Evolutionary conservation across 139 green algal genomes (phyloP), one percentile per base, ranked within the genome.

Genomic region (Haematococcus sp.): DNA sequence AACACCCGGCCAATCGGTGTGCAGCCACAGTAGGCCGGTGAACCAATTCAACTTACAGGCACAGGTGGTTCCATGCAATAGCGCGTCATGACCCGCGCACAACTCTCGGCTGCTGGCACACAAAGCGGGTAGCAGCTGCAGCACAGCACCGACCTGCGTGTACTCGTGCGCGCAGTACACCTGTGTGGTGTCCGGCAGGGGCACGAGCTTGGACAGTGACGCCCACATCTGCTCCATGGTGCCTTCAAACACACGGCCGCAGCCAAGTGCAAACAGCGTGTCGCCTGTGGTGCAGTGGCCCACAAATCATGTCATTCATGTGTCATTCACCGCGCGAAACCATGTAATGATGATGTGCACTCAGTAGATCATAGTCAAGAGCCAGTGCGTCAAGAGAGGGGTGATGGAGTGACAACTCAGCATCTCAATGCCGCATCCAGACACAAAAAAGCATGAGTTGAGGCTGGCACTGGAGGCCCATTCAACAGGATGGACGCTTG

Each of bases 191-290:
- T 70, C 79, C 4, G 92, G 89, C 63, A 98, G 85, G 16, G 66
- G 46, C 35, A 84, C 44, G 54, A 96, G 68, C 84, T 96, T 97
- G n/a, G 73, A 87, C 33, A 97, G 81, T 2, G 83, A 92, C 23
- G 43, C 35, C 88, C 87, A 95, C 92, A 97, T 97, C 76, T 82
- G 68, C 43, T 86, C 28, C 1, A 88, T 81, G 27, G 63, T 89
- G 59, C 93, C 93, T 75, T 98, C 93, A 88, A 98, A 98, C 65
- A 97, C 79, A 4, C 93, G 83, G 0, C 93, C 93, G 75, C 93
- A 97, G 27, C 93, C 93, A 63, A 98, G 79, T 0, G 86, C 79
- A 75, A 98, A 98, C 23, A 98, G 83, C 0, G 93, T 98, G 89
- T 98, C 93, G 16, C 93, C 93, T 88, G 82, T 31, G 75, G 30